phyloP scores from a whole-genome alignment of 139 green algal genomes.

The Pseudopediastrum boryanum region DNA sequence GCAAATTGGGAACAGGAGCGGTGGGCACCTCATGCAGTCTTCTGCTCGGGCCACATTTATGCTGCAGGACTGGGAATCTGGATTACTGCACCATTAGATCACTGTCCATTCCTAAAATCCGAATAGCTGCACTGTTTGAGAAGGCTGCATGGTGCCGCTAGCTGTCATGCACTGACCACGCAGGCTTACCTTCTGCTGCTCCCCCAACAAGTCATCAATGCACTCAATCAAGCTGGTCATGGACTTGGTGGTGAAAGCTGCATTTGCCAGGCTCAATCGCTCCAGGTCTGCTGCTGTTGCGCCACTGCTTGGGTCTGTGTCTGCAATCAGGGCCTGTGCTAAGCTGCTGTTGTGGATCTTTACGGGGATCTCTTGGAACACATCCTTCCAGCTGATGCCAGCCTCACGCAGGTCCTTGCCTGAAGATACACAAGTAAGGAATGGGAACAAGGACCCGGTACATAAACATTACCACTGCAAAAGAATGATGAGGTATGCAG shows the following conservation, averaged over 20 bases:
- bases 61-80: no score
- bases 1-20: no score
- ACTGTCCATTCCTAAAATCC: no score
- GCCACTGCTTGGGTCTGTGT: slow-evolving; percentile 57
- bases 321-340: slow-evolving; percentile 77
- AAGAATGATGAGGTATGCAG: no score
- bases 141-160: neutral
- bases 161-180: neutral
- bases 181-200: slow-evolving; percentile 67
- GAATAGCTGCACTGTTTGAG: no score
- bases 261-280: slow-evolving; percentile 76
- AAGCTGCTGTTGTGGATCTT: slow-evolving; percentile 84
- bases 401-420: slow-evolving; percentile 75
- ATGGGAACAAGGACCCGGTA: no score
- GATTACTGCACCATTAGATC: no score
- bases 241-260: slow-evolving; percentile 87
- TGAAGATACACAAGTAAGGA: no score
- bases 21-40: neutral
- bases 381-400: slow-evolving; percentile 81
- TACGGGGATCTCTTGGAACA: slow-evolving; percentile 97
- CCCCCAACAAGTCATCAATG: slow-evolving; percentile 91
- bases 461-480: no score
- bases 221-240: slow-evolving; percentile 91
- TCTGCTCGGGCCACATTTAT: no score
- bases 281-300: slow-evolving; percentile 71